Conservation (phyloP, 2,329 filamentous ascomycete species). For the Fusarium bulbicola region DNA sequence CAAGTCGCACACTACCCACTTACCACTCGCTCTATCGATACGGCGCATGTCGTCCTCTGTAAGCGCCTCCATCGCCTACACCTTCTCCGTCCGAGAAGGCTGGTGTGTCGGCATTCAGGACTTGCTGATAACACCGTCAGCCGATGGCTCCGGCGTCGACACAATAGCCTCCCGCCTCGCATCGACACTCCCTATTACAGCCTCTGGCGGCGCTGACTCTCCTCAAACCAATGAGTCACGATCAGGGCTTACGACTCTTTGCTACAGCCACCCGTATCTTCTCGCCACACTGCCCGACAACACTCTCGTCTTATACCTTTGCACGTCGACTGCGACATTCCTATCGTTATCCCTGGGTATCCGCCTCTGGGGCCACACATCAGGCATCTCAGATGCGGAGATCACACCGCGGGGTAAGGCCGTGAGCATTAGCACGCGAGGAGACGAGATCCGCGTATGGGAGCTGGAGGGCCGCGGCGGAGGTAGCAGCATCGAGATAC, state of each 20-base stretch:
- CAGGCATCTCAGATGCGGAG: conserved; percentile 84
- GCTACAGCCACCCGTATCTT: conserved; percentile 84
- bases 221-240: conserved; percentile 14
- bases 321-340: conserved; percentile 73
- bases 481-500: conserved; percentile 64
- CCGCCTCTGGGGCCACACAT: conserved; percentile 90
- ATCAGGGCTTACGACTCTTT: conserved; percentile 63
- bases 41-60: conserved; percentile 71
- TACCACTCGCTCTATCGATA: conserved; percentile 84
- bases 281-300: conserved; percentile 87
- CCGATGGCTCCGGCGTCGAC: conserved; percentile 40
- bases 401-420: conserved; percentile 87
- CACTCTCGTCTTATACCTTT: conserved; percentile 83
- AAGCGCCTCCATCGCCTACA: conserved; percentile 88
- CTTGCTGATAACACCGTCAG: conserved; percentile 65
- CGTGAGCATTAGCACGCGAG: conserved; percentile 85
- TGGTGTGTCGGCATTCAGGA: conserved; percentile 96
- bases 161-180: conserved; percentile 50
- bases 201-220: conserved; percentile 21
- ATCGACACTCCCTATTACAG: conserved; percentile 47
- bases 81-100: conserved; percentile 78
- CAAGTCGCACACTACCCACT: conserved; percentile 79
- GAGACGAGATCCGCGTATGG: conserved; percentile 85
- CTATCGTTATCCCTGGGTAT: conserved; percentile 78
- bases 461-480: conserved; percentile 78